phyloP scores from a whole-genome alignment of 176 grass and related monocot species.

The Coix lacrymajobi region DNA sequence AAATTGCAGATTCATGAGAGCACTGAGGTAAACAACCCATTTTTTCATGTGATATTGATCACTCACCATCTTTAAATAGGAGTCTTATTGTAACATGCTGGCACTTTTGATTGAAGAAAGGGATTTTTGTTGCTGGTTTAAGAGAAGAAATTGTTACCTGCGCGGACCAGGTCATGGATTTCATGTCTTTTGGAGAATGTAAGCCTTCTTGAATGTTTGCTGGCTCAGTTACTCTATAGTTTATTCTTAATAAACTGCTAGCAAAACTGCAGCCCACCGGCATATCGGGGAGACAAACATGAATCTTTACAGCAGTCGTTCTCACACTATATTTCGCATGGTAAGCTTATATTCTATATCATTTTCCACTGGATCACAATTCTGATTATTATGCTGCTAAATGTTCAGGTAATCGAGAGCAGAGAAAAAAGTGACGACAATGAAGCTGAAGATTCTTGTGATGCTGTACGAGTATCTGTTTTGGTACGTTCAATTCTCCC shows the following conservation, averaged over 20 bases:
- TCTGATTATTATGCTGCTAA: constrained; percentile 14
- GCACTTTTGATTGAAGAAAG: constrained; percentile 62
- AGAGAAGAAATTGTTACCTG: constrained; percentile 94
- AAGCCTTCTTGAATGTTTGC: constrained; percentile 26
- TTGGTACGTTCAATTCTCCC: constrained; percentile 46
- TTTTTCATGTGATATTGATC: constrained; percentile 10
- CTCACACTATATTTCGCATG: constrained; percentile 98
- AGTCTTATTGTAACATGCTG: background rate
- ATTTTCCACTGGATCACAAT: background rate
- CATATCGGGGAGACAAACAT: constrained; percentile 98
- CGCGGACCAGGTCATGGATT: constrained; percentile 73
- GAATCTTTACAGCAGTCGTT: constrained; percentile 95
- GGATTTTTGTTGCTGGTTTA: constrained; percentile 91
- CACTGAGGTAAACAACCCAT: constrained; percentile 49
- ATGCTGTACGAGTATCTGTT: constrained; percentile 90
- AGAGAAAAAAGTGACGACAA: constrained; percentile 61
- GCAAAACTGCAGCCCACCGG: constrained; percentile 64
- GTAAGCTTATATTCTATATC: constrained; percentile 37
- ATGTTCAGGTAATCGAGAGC: constrained; percentile 82
- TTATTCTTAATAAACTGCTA: constrained; percentile 4
- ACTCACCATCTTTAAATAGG: constrained; percentile 3
- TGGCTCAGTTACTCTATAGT: constrained; percentile 12
- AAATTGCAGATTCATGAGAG: constrained; percentile 97
- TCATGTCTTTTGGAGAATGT: constrained; percentile 98
- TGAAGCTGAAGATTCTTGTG: constrained; percentile 58